Base-by-base conservation (phyloP, 371 early-diverging fungal genomes). In the Mucor saturninus region DNA sequence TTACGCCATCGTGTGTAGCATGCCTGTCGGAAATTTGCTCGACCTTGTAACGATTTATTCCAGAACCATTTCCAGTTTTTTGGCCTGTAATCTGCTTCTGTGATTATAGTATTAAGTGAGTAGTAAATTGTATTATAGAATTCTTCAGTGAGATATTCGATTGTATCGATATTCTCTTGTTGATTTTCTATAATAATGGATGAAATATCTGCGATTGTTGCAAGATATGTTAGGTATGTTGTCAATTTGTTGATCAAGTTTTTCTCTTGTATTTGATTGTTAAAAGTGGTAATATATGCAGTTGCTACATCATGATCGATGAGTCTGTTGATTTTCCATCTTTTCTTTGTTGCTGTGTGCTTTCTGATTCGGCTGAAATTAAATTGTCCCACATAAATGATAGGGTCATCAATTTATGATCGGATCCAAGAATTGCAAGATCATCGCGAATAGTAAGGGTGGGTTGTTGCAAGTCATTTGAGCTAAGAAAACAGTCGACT, bases 1-100 rank as follows among this genome's bases (percentile, higher is more conserved):
- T 54, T 39, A 14, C 29, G 38, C 56, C 56, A 56, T 1, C 42
- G 42, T 2, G 28, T 40, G 13, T 43, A 31, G 5, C 43, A 45
- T 1, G n/a, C 31, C 2, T 40, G 40, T 3, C 56, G 4, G 1
- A 0, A 43, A n/a, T 7, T 56, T 43, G 4, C 56, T n/a, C 5
- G 5, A 0, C 0, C 32, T 56, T 56, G 45, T 14, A 56, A 8
- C 0, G 21, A 7, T 7, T 28, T 38, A 1, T 40, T 56, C 56
- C 45, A 56, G 31, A 56, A 56, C 56, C 43, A 43, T 3, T 21
- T 43, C 43, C 31, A 43, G 5, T 11, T 29, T 15, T 39, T 39
- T 1, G 40, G 56, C 1, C 56, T 21, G 45, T 14, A 43, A 5
- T 9, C 5, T 5, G 45, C 5, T n/a, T 43, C 13, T 5, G 45